Conservation (phyloP, 805 yeast species). For the Wickerhamiella allomyrinae region DNA sequence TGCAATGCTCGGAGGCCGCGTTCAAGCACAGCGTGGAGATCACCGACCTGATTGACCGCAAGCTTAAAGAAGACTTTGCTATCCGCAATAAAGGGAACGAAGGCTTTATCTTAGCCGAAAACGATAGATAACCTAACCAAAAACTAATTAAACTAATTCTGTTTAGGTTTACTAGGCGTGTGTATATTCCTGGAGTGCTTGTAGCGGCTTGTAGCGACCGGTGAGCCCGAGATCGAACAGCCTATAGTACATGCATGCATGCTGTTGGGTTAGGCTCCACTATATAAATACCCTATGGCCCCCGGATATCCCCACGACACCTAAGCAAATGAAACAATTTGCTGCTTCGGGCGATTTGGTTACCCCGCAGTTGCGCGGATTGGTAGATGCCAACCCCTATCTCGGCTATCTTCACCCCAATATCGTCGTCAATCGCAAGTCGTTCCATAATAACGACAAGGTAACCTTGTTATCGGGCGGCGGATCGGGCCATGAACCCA, state of each 20-base stretch:
- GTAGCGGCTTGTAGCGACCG: too few species aligned
- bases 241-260: too few species aligned
- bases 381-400: conserved; percentile 5
- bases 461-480: conserved; percentile 79
- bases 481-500: conserved; percentile 92
- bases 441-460: conserved; percentile 26
- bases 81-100: conserved; percentile 31
- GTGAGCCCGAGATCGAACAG: too few species aligned
- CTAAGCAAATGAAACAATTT: conserved; percentile 7
- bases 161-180: too few species aligned
- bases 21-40: conserved; percentile 44
- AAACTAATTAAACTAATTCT: too few species aligned
- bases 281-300: too few species aligned
- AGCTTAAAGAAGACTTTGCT: conserved; percentile 41
- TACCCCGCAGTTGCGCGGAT: conserved; percentile 4
- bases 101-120: conserved; percentile 22
- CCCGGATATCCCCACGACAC: too few species aligned
- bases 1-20: conserved; percentile 58
- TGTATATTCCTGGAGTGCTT: too few species aligned
- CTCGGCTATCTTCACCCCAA: conserved; percentile 3
- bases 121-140: conserved; percentile 17
- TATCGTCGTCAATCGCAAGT: conserved; percentile 4
- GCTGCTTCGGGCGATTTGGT: conserved; percentile 5
- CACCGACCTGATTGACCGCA: conserved; percentile 47
- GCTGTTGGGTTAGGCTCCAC: too few species aligned